Conservation (phyloP, 257 asterid genomes). For the Jaltomata sinuosa region DNA sequence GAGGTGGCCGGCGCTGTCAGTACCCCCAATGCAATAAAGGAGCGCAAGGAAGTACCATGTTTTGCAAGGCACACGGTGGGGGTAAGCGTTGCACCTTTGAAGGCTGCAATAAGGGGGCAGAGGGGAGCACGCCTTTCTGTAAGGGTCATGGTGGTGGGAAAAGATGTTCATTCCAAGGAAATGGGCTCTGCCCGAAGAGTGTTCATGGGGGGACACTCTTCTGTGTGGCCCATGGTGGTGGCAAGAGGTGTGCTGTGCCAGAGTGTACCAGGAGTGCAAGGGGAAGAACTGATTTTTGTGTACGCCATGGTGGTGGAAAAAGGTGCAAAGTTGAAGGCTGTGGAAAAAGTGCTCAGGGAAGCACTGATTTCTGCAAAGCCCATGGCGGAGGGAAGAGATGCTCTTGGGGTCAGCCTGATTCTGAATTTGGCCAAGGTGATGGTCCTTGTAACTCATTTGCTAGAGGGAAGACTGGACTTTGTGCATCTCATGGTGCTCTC, state of each 20-base stretch:
- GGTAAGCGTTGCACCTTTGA: constrained; percentile 68
- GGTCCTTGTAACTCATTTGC: constrained; percentile 61
- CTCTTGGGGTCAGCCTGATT: constrained; percentile 74
- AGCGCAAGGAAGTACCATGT: constrained; percentile 88
- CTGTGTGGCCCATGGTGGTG: constrained; percentile 94
- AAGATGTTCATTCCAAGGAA: constrained; percentile 74
- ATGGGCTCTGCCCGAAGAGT: constrained; percentile 80
- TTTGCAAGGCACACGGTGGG: constrained; percentile 93
- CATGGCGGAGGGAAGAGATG: constrained; percentile 97
- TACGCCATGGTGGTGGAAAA: constrained; percentile 96
- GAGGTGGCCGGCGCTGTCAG: constrained; percentile 93
- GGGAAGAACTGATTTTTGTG: constrained; percentile 85
- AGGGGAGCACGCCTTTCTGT: constrained; percentile 88
- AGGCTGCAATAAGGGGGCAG: constrained; percentile 85
- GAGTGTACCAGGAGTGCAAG: constrained; percentile 92
- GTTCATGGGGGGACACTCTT: constrained; percentile 91
- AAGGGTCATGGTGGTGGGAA: constrained; percentile 98
- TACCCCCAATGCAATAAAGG: constrained; percentile 59
- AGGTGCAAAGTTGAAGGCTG: constrained; percentile 72
- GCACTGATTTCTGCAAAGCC: constrained; percentile 93
- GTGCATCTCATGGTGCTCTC: constrained; percentile 66
- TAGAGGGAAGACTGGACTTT: constrained; percentile 65
- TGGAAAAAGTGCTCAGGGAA: constrained; percentile 94
- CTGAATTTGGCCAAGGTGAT: constrained; percentile 52
- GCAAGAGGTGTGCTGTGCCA: constrained; percentile 69